Evolutionary conservation across 2,329 filamentous ascomycete species (phyloP).

Genomic region (Pleoardoris graminearum): DNA sequence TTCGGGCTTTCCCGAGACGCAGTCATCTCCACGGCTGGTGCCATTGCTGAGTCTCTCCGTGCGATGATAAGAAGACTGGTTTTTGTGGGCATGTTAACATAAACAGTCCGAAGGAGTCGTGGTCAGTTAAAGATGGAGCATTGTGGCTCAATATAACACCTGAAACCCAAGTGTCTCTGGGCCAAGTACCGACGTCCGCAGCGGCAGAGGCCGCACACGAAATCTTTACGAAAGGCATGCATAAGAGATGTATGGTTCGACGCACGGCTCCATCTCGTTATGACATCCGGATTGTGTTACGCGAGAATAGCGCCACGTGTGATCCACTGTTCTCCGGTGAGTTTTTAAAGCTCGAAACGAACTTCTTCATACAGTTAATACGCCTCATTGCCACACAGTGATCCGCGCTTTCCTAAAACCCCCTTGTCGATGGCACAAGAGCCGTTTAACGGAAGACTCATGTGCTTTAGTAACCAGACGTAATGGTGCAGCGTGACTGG

Average conservation of each 20-base stretch:
- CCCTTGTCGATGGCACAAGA: background rate
- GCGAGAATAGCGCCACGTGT: background rate
- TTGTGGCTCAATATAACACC: background rate
- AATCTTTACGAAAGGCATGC: background rate
- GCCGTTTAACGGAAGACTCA: no score
- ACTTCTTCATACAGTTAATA: background rate
- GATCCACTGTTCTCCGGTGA: background rate
- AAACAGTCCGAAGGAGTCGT: background rate
- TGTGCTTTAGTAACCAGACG: no score
- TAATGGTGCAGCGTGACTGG: no score
- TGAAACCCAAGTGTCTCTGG: background rate
- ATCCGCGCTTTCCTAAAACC: background rate
- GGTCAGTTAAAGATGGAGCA: background rate
- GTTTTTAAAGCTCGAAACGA: background rate
- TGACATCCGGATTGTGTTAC: background rate
- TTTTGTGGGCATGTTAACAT: background rate
- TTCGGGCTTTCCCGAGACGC: background rate
- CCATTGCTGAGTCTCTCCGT: background rate
- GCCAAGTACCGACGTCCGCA: background rate
- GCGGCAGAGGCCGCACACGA: background rate
- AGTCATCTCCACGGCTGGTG: background rate
- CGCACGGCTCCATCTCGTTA: constrained; percentile 1
- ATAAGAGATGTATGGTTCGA: background rate
- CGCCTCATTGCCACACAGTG: background rate
- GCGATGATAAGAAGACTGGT: background rate